Percentiles rank a stretch among this genome's conserved stretches.
These are phyloP conservation scores for Flaveria trinervia DNA, from an alignment of 129 eudicot genomes.

Conservation along the genomic window DNA sequence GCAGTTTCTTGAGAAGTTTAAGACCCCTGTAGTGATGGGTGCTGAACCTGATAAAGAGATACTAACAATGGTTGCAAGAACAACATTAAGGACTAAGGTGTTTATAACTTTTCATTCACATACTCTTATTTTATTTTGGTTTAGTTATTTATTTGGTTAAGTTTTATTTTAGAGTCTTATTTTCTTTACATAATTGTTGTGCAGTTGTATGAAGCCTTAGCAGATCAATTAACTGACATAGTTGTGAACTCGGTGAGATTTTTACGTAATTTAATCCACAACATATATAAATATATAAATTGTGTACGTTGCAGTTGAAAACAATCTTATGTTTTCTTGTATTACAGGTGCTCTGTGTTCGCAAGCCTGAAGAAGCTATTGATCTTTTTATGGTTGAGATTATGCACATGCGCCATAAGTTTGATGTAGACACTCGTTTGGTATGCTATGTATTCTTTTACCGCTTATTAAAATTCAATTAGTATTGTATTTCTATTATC, in stretches of 20 bases:
- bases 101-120: neutral
- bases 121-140: neutral
- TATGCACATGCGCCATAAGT: constrained; percentile 99
- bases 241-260: constrained; percentile 76
- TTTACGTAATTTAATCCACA: constrained; percentile 3
- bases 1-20: constrained; percentile 82
- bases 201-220: constrained; percentile 92
- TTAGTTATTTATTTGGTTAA: neutral
- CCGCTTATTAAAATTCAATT: neutral
- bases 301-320: neutral
- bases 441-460: constrained; percentile 41
- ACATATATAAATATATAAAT: neutral
- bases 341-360: constrained; percentile 83
- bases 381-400: constrained; percentile 99
- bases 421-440: constrained; percentile 97
- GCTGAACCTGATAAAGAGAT: constrained; percentile 85
- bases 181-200: neutral
- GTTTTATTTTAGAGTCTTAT: neutral
- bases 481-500: neutral
- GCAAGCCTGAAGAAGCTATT: constrained; percentile 88
- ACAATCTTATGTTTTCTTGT: neutral
- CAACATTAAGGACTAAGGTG: constrained; percentile 95
- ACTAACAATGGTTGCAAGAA: constrained; percentile 96
- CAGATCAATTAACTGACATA: constrained; percentile 93
- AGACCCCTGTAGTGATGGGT: constrained; percentile 94